Conservation (phyloP, 2,329 filamentous ascomycete species). For the Magnaporthiopsis incrustans region DNA sequence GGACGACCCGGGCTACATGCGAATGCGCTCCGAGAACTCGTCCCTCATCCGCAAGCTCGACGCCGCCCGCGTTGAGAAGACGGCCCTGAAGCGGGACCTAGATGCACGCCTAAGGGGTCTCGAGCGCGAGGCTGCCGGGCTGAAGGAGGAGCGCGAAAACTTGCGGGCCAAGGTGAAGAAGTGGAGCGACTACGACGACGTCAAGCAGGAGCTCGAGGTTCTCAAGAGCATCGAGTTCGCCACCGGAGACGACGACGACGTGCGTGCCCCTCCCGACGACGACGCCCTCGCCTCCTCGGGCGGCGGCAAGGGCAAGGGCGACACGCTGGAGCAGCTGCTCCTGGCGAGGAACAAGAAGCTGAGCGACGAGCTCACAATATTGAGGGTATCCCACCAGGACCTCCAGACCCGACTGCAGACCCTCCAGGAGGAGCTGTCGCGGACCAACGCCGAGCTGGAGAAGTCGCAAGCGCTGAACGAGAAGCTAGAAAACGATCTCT, state of each 20-base stretch:
- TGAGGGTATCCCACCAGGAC: conserved; percentile 91
- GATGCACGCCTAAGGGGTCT: conserved; percentile 69
- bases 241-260: conserved; percentile 74
- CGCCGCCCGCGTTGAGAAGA: conserved; percentile 72
- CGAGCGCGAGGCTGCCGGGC: conserved; percentile 66
- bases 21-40: conserved; percentile 87
- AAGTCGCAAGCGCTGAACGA: conserved; percentile 76
- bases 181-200: conserved; percentile 90
- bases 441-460: conserved; percentile 78
- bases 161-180: conserved; percentile 77
- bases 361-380: conserved; percentile 82
- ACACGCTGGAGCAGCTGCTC: conserved; percentile 84
- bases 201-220: conserved; percentile 93
- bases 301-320: conserved; percentile 52
- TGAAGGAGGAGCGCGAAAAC: conserved; percentile 73
- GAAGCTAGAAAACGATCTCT: conserved; percentile 86
- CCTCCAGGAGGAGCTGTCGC: conserved; percentile 75
- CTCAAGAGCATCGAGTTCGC: conserved; percentile 97
- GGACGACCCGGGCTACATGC: conserved; percentile 83
- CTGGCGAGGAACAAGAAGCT: conserved; percentile 94
- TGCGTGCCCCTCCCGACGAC: conserved; percentile 31
- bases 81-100: conserved; percentile 67
- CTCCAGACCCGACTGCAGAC: conserved; percentile 71
- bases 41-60: conserved; percentile 86
- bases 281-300: conserved; percentile 13